Evolutionary conservation across 305 asterid species (phyloP), one percentile per base, ranked within the genome.

Genomic region (Salvia sclarea): DNA sequence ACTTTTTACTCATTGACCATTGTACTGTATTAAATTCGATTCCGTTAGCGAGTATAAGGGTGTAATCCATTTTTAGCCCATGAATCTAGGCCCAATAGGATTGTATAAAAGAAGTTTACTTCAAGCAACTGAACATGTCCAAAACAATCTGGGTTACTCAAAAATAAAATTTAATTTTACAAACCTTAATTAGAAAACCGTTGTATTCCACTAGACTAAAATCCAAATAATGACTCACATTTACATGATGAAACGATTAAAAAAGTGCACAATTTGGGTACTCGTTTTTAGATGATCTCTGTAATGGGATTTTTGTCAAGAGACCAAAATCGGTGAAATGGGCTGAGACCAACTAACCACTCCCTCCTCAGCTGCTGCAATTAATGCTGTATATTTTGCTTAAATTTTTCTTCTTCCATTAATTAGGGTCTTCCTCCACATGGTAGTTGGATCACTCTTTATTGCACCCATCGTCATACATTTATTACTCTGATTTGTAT

Each of bases 381-480:
- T 78, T 24, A 78, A 73, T 78, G 82, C 66, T 68, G 70, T 62
- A 63, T 40, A 49, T 52, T 57, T 30, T 54, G 41, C 45, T 47
- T 37, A 25, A 2, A n/a, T 20, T 76, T 21, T 62, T 40, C 31
- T 38, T 43, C 62, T 8, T 69, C 33, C 18, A 77, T 73, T 68
- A 49, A 64, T 73, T 64, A 64, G 54, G 53, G 59, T 68, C 21
- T 28, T 43, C 8, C 66, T 66, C 55, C 74, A 78, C 77, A 71
- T 49, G 80, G 70, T 74, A 67, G 83, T 75, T 75, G 83, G 70
- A 54, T 56, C 77, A 70, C 76, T 66, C 69, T 66, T 78, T 66
- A 61, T 70, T 78, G 75, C 20, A 62, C 28, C 61, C 5, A 43
- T 75, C 43, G 4, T 38, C 82, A 66, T 20, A 38, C 79, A 70